These are phyloP conservation scores for Pleurozium schreberi DNA, from an alignment of 225 moss, liverwort and hornwort species.

Conservation along the genomic window DNA sequence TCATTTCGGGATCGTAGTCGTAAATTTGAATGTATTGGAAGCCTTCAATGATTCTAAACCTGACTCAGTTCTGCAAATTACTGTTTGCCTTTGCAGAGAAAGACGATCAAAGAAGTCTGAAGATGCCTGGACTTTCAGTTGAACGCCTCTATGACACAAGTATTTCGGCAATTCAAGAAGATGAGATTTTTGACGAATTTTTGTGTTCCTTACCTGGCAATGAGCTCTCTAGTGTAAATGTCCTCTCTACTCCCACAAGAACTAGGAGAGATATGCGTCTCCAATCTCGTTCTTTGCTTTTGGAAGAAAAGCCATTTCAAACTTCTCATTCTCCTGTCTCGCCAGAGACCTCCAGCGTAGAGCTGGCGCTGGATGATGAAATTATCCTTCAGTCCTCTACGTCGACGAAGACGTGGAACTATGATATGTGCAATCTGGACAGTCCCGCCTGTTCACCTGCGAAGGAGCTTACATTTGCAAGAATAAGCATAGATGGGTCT, in stretches of 20 bases:
- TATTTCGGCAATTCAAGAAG: slow-evolving; percentile 26
- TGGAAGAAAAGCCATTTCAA: not conserved
- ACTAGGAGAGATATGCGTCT: not conserved
- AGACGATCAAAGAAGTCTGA: not conserved
- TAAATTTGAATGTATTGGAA: not conserved
- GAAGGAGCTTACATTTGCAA: slow-evolving; percentile 32
- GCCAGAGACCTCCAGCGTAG: not conserved
- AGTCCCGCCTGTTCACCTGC: slow-evolving; percentile 25
- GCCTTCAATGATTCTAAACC: not conserved
- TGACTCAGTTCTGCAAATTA: not conserved
- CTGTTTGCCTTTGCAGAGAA: not conserved
- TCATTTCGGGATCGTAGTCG: not conserved
- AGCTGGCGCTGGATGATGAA: not conserved
- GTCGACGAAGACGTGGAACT: slow-evolving; percentile 6
- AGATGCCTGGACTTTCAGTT: not conserved
- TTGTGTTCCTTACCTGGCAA: slow-evolving; percentile 20
- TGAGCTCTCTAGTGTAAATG: not conserved
- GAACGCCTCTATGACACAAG: slow-evolving; percentile 13
- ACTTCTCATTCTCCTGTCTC: not conserved
- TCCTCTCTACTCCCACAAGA: not conserved
- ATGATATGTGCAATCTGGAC: slow-evolving; percentile 13
- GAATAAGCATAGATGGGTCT: slow-evolving; percentile 32
- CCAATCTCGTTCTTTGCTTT: not conserved
- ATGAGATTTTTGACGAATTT: slow-evolving; percentile 26
- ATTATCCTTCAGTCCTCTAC: not conserved